Evolutionary conservation across 1,284 basidiomycete species (phyloP).

Genomic region (Apiotrichum montevideense): DNA sequence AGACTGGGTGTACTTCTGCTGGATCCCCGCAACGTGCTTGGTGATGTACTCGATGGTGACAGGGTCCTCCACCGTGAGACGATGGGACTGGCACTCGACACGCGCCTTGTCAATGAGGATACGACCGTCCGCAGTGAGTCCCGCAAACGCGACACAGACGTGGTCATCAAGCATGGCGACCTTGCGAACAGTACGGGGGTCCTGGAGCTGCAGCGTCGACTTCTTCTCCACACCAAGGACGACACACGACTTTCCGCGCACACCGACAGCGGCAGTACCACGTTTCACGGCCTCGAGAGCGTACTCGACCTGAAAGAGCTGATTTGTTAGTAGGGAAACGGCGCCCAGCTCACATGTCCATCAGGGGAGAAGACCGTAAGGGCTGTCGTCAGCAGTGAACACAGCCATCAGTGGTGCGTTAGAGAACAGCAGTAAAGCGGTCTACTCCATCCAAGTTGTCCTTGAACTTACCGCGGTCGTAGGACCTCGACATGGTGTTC

Average conservation of each 20-base stretch:
- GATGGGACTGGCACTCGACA: conserved; percentile 95
- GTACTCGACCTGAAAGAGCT: conserved; percentile 74
- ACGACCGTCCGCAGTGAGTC: conserved; percentile 93
- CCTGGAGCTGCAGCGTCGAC: conserved; percentile 92
- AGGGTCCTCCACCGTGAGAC: conserved; percentile 95
- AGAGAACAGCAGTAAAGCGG: not conserved
- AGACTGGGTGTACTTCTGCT: conserved; percentile 98
- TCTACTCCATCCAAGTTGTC: too few species aligned
- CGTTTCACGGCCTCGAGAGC: conserved; percentile 93
- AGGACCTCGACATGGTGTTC: conserved; percentile 46
- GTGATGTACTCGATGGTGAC: conserved; percentile 99
- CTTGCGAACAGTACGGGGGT: conserved; percentile 94
- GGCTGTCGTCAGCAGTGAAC: conserved; percentile 28
- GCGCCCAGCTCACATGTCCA: conserved; percentile 58
- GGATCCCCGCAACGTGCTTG: conserved; percentile 92
- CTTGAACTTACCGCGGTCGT: conserved; percentile 44
- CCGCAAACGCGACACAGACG: conserved; percentile 93
- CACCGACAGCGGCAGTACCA: conserved; percentile 96
- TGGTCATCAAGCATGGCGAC: conserved; percentile 99
- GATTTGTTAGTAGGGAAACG: conserved; percentile 1
- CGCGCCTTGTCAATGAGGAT: conserved; percentile 97
- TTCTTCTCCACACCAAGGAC: conserved; percentile 99
- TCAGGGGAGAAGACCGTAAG: conserved; percentile 92
- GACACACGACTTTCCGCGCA: conserved; percentile 88
- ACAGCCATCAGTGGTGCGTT: not conserved